Conservation (phyloP, 257 asterid species). For the Plantago ovata region DNA sequence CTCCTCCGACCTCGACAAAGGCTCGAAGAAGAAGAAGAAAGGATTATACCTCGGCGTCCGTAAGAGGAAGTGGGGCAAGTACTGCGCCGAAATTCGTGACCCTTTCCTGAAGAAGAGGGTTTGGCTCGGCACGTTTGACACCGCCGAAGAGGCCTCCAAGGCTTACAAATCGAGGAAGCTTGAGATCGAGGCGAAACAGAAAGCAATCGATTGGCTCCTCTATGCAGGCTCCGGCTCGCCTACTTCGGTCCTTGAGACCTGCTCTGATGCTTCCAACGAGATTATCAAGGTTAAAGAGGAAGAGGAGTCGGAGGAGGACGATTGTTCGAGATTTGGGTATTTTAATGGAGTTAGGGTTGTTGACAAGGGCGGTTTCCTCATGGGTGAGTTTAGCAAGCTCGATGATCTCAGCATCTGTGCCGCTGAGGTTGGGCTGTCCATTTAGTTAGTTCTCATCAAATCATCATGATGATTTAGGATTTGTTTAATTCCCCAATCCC, state of each 20-base stretch:
- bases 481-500: too few relatives aligned
- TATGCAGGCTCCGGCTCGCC: background rate
- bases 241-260: background rate
- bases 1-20: too few relatives aligned
- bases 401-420: slow-evolving; percentile 32
- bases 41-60: background rate
- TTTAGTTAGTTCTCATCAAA: too few relatives aligned
- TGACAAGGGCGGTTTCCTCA: slow-evolving; percentile 28
- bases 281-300: background rate
- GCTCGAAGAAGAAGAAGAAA: background rate
- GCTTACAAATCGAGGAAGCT: slow-evolving; percentile 1
- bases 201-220: background rate
- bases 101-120: slow-evolving; percentile 9
- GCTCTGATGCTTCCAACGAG: background rate
- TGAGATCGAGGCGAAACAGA: background rate
- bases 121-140: slow-evolving; percentile 10
- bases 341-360: slow-evolving; percentile 6
- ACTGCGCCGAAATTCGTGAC: slow-evolving; percentile 3
- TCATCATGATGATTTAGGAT: too few relatives aligned
- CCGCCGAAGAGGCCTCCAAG: background rate
- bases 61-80: slow-evolving; percentile 1
- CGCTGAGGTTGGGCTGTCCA: slow-evolving; percentile 13
- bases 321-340: background rate
- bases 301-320: background rate
- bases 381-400: slow-evolving; percentile 37